These are phyloP conservation scores for Quercus phellos DNA, from an alignment of 331 rosid genomes.

Conservation along the genomic window DNA sequence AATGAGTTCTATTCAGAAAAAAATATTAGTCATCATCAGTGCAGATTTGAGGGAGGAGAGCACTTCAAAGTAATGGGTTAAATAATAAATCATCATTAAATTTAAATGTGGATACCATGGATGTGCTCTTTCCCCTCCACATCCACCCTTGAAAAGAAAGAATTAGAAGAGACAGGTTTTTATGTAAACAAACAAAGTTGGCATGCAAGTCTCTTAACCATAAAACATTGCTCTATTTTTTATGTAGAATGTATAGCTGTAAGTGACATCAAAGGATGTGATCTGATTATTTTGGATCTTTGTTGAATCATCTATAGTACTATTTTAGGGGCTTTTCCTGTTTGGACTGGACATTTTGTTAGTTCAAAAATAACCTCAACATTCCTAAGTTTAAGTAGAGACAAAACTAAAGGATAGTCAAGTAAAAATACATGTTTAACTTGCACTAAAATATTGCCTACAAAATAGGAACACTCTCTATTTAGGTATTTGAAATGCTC, in stretches of 20 bases:
- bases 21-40: not conserved
- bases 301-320: not conserved
- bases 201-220: not conserved
- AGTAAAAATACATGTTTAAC: too few species aligned
- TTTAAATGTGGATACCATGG: not conserved
- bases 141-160: not conserved
- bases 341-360: too few species aligned
- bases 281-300: not conserved
- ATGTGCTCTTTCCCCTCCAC: not conserved
- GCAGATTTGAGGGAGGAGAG: not conserved
- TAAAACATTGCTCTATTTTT: not conserved
- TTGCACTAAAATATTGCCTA: too few species aligned
- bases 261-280: not conserved
- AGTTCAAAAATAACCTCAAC: too few species aligned
- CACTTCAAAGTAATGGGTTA: not conserved
- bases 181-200: not conserved
- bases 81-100: not conserved
- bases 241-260: not conserved
- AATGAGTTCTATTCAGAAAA: conserved; percentile 5
- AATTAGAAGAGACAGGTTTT: not conserved
- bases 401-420: too few species aligned
- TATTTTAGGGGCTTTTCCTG: accelerated
- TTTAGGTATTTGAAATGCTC: too few species aligned
- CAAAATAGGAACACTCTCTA: too few species aligned
- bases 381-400: too few species aligned